Base-by-base conservation (phyloP, 2,329 filamentous ascomycete genomes). In the Cryphonectria nitschkei region DNA sequence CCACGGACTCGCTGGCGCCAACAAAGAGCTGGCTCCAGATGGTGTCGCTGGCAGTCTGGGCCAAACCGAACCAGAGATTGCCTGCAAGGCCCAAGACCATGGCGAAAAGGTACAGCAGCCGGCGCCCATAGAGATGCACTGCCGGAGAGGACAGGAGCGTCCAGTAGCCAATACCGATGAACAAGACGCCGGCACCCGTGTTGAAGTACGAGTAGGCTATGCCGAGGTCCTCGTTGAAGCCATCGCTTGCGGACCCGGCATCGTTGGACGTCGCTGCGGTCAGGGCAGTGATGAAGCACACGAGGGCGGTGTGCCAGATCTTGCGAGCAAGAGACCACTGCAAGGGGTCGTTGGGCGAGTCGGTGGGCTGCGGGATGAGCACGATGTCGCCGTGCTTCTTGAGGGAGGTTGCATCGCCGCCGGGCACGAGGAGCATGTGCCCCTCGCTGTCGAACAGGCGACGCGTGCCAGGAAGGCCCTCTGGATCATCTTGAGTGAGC, bases 11-110 rank as follows among this genome's bases (percentile, higher is more conserved):
- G 5, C 86, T 88, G 2, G 86, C 86, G 22, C 87, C 87, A 2
- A 88, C 85, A 68, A 88, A 88, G 2, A 88, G 80, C 75, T 88
- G 87, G 63, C 85, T 85, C 82, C 84, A 87, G 69, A 88, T 83
- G 2, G 85, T 83, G 70, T 87, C 85, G 22, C 79, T 76, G 1
- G 79, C 80, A 32, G 75, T 81, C 65, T 81, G 74, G 14, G 85
- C 79, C 34, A 79, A 78, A 11, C 85, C 85, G 65, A 88, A 85
- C 86, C 86, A 88, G 68, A 87, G 82, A 39, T 84, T 83, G 1
- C 86, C 87, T 29, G 84, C 70, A 34, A 73, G 71, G 2, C 71
- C 71, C 7, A 73, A 65, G 13, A 84, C 70, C 73, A 87, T 80
- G 70, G 85, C 86, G 60, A 89, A 78, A 62, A 89, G 77, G 74